A percentile compares a stretch with the other conserved stretches of the same genome.
Evolutionary conservation across 106 monocot species (phyloP).

Genomic region (Acanthochlamys bracteata): DNA sequence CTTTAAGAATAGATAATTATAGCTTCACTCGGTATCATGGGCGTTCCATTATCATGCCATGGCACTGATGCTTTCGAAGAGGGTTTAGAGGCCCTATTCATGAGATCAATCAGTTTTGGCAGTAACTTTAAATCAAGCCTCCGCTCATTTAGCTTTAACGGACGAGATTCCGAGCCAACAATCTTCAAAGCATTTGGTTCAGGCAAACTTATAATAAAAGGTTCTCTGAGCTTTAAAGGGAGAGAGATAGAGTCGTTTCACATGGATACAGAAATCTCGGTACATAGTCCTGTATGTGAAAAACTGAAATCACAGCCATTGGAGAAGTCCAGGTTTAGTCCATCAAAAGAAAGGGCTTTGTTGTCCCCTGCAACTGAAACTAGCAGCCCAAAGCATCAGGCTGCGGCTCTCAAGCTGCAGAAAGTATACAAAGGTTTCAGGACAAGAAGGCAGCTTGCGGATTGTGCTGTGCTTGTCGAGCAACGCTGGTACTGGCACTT

Average conservation of each 20-base stretch:
- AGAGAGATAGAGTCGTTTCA: slow-evolving; percentile 20
- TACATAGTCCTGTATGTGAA: slow-evolving; percentile 10
- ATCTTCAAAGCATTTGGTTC: slow-evolving; percentile 37
- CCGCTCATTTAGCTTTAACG: slow-evolving; percentile 31
- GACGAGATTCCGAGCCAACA: slow-evolving; percentile 17
- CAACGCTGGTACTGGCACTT: slow-evolving; percentile 64
- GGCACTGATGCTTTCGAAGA: slow-evolving; percentile 29
- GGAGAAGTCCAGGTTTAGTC: slow-evolving; percentile 14
- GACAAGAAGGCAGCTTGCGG: slow-evolving; percentile 77
- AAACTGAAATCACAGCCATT: background rate
- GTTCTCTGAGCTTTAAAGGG: slow-evolving; percentile 52
- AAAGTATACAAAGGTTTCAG: slow-evolving; percentile 89
- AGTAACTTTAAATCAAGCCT: slow-evolving; percentile 7
- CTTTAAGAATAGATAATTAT: background rate
- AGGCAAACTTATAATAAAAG: slow-evolving; percentile 36
- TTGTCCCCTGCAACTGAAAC: background rate
- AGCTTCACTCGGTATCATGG: slow-evolving; percentile 23
- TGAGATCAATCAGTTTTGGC: slow-evolving; percentile 35
- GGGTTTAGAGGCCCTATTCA: slow-evolving; percentile 27
- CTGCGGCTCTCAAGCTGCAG: slow-evolving; percentile 76
- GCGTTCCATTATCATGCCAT: slow-evolving; percentile 25
- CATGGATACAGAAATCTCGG: slow-evolving; percentile 23
- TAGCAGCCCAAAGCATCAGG: slow-evolving; percentile 43
- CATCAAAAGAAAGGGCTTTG: slow-evolving; percentile 4
- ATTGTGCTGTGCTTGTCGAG: slow-evolving; percentile 82